Evolutionary conservation across 2,329 filamentous ascomycete genomes (phyloP), one percentile per base, ranked within the genome.

Genomic region (Cordyceps tenuipes): DNA sequence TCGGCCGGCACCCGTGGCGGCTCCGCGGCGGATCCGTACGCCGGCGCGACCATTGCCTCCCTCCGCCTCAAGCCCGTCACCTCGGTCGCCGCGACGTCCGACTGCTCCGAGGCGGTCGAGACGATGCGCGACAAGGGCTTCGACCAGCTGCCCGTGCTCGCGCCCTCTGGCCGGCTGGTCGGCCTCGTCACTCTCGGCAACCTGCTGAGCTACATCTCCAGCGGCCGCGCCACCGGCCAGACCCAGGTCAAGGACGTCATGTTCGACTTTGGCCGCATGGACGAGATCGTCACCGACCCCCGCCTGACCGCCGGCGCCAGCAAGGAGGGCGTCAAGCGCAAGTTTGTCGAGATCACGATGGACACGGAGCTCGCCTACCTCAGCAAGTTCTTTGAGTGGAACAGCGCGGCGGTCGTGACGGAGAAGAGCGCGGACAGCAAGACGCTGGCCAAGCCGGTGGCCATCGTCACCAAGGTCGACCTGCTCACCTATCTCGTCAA

Each of bases 91-190:
- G 81, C 86, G 31, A 81, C 81, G 57, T 87, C 87, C 36, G 75
- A 84, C 3, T 96, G 92, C 76, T 83, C 89, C 64, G 89, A 93
- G 65, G 94, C 95, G 57, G 91, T 97, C 65, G 94, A 99, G 77
- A 92, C 90, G 63, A 97, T 99, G 94, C 90, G 93, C 66, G 94
- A 99, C 70, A 96, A 94, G 77, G 91, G 91, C 63, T 99, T 97
- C 72, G 95, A 99, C 71, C 95, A 99, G 76, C 87, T 99, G 47
- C 94, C 94, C 48, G 94, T 99, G 17, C 86, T 95, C 9, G 81
- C 86, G 0, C 77, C 85, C 19, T 85, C 85, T 63, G 84, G 75
- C 64, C 86, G 85, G 68, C 88, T 99, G 7, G 91, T 96, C 55
- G 94, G 94, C 39, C 84, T 99, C 7, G 89, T 99, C 44, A 99